These are phyloP conservation scores for Nyssa sinensis DNA, from an alignment of 148 eudicot species.

Conservation along the genomic window DNA sequence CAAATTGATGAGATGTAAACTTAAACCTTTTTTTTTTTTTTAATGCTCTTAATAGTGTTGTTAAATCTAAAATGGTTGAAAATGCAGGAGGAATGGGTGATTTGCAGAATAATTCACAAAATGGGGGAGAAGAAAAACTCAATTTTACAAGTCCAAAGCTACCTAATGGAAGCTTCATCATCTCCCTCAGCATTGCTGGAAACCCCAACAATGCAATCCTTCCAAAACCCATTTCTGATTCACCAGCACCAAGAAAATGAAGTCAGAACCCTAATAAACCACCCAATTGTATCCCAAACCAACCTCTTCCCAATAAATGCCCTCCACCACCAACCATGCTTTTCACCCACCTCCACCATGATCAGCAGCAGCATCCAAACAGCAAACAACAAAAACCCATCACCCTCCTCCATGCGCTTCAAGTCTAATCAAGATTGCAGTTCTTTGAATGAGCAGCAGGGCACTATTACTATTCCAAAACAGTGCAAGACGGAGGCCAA, in stretches of 20 bases:
- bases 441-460: constrained; percentile 12
- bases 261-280: constrained; percentile 10
- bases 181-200: constrained; percentile 29
- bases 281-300: background rate
- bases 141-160: constrained; percentile 22
- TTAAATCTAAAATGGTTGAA: background rate
- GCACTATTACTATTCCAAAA: constrained; percentile 14
- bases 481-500: constrained; percentile 34
- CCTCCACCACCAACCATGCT: too few species aligned
- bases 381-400: constrained; percentile 13
- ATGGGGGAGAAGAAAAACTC: constrained; percentile 37
- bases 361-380: background rate
- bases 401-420: background rate
- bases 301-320: constrained; percentile 10
- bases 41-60: too few species aligned
- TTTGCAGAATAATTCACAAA: constrained; percentile 69
- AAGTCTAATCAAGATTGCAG: constrained; percentile 12
- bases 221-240: constrained; percentile 18
- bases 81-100: constrained; percentile 84
- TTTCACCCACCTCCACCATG: constrained; percentile 1
- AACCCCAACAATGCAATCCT: constrained; percentile 1
- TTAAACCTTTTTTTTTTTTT: too few species aligned
- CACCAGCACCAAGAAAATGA: constrained; percentile 20
- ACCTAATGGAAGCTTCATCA: constrained; percentile 16
- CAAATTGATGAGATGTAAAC: too few species aligned